phyloP scores from a whole-genome alignment of 176 grass and related monocot species.

The Triticum monococcum region DNA sequence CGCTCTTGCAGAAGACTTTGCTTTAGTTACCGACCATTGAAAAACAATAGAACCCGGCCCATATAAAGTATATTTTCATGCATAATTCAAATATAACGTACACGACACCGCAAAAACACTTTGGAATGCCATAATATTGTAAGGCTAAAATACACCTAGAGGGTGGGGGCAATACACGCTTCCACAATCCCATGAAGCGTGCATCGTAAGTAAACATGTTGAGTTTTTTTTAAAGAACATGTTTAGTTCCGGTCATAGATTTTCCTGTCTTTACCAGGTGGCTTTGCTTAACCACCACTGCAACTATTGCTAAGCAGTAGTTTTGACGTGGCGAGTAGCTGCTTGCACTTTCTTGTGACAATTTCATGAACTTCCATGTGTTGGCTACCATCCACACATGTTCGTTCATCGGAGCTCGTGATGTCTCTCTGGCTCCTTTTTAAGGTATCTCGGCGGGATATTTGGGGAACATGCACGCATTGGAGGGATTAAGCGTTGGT shows the following conservation, averaged over 20 bases:
- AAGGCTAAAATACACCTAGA: neutral
- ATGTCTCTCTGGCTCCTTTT: constrained; percentile 13
- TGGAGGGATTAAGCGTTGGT: neutral
- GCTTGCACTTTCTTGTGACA: neutral
- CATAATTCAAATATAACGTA: neutral
- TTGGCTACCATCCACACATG: neutral
- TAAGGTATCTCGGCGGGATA: constrained; percentile 42
- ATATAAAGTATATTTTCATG: neutral
- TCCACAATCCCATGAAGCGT: constrained; percentile 6
- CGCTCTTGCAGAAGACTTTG: neutral
- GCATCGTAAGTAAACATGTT: neutral
- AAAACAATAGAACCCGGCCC: neutral
- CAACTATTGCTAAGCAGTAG: neutral
- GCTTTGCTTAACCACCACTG: neutral
- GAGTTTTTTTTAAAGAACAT: neutral
- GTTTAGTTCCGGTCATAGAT: neutral
- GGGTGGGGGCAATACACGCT: neutral
- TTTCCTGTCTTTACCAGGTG: neutral
- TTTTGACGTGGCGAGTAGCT: neutral
- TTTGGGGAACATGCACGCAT: neutral
- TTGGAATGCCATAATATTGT: neutral
- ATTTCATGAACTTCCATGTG: neutral
- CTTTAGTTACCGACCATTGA: neutral
- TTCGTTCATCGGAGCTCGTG: constrained; percentile 24
- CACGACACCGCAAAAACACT: neutral